These are phyloP conservation scores for Seiridium cupressi DNA, from an alignment of 2,329 filamentous ascomycete genomes.

Conservation along the genomic window DNA sequence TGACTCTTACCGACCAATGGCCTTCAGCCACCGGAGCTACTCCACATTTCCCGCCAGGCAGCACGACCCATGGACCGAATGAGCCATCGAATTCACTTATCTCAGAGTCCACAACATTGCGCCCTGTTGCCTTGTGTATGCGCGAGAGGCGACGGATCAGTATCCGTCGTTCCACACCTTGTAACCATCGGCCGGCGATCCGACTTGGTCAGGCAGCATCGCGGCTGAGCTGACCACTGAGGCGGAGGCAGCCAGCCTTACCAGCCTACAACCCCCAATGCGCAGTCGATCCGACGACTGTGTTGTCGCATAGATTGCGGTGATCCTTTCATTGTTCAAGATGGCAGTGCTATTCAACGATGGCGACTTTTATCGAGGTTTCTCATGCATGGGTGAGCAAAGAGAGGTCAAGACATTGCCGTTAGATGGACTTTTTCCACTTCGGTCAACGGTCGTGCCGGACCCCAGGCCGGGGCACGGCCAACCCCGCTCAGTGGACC, in stretches of 20 bases:
- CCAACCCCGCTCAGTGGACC: too few relatives aligned
- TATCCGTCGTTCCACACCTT: not conserved
- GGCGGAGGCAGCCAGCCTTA: too few relatives aligned
- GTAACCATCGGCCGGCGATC: not conserved
- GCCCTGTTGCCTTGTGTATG: not conserved
- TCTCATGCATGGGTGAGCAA: too few relatives aligned
- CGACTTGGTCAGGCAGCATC: not conserved
- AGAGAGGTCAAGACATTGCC: too few relatives aligned
- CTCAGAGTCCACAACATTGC: not conserved
- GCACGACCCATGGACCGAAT: not conserved
- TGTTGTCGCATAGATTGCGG: too few relatives aligned
- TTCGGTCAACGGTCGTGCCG: too few relatives aligned
- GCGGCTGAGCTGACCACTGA: not conserved
- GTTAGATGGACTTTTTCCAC: too few relatives aligned
- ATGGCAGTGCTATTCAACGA: too few relatives aligned
- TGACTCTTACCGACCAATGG: not conserved
- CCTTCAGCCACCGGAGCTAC: not conserved
- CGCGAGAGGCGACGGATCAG: not conserved
- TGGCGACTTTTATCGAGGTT: too few relatives aligned
- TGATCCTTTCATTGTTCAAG: too few relatives aligned
- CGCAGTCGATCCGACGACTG: not conserved
- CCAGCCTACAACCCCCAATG: not conserved
- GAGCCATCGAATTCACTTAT: not conserved
- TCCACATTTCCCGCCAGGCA: not conserved
- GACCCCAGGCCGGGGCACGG: too few relatives aligned